These are phyloP conservation scores for Penicillium sp. DNA, from an alignment of 2,329 filamentous ascomycete genomes.

Conservation along the genomic window DNA sequence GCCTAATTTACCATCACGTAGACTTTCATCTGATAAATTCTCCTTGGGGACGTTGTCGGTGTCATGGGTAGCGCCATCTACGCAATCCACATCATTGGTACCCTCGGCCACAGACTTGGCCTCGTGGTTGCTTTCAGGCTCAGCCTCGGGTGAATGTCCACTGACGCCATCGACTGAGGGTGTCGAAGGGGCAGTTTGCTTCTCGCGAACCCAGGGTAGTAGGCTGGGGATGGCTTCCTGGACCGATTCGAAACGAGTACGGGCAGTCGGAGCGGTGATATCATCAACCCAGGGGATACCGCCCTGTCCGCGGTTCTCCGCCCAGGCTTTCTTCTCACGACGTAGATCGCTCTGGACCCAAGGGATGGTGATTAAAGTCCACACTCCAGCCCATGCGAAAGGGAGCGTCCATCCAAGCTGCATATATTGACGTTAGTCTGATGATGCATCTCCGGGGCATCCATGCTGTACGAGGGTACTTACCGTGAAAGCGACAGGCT, in stretches of 20 bases:
- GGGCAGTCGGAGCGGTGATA: constrained; percentile 39
- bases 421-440: constrained; percentile 10
- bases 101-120: background rate
- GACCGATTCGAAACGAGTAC: constrained; percentile 43
- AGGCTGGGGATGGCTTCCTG: constrained; percentile 34
- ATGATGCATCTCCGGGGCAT: background rate
- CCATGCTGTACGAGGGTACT: constrained; percentile 13
- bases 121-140: constrained; percentile 11
- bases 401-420: constrained; percentile 50
- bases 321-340: constrained; percentile 50
- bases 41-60: background rate
- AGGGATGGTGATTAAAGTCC: constrained; percentile 51
- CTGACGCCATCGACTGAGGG: constrained; percentile 21
- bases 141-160: background rate
- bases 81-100: background rate
- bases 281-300: constrained; percentile 45
- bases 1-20: background rate
- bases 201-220: constrained; percentile 35
- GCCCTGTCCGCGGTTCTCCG: constrained; percentile 36
- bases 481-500: constrained; percentile 54
- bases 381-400: constrained; percentile 47
- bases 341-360: constrained; percentile 52
- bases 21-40: background rate
- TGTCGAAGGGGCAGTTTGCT: constrained; percentile 28
- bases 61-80: background rate